Conservation (phyloP, 768 basidiomycete species). For the Lentinula detonsa region DNA sequence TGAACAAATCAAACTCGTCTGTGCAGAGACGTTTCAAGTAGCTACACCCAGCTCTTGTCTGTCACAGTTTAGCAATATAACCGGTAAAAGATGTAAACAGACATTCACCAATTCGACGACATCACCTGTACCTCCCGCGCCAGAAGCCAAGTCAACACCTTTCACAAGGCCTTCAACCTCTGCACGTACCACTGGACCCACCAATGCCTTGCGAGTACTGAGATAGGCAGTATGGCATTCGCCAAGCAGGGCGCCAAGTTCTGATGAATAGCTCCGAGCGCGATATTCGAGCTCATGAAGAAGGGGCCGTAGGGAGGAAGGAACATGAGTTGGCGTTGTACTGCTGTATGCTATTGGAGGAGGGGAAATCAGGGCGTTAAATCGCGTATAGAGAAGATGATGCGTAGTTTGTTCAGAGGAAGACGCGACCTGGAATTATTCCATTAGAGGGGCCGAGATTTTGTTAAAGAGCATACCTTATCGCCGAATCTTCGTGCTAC, state of each 20-base stretch:
- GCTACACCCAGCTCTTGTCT: slow-evolving; percentile 90
- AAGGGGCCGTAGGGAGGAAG: slow-evolving; percentile 63
- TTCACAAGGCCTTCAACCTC: slow-evolving; percentile 81
- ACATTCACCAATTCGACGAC: slow-evolving; percentile 76
- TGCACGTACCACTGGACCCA: slow-evolving; percentile 64
- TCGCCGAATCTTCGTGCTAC: slow-evolving; percentile 70
- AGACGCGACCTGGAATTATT: slow-evolving; percentile 43
- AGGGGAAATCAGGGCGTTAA: slow-evolving; percentile 27
- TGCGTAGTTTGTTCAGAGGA: slow-evolving; percentile 56
- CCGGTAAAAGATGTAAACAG: neutral
- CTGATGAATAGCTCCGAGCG: slow-evolving; percentile 72
- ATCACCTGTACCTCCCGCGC: slow-evolving; percentile 45
- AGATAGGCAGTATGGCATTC: slow-evolving; percentile 92
- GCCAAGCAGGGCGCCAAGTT: slow-evolving; percentile 67
- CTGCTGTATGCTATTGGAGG: neutral
- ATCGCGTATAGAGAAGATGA: slow-evolving; percentile 88
- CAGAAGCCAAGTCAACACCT: slow-evolving; percentile 12
- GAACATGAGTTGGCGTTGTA: neutral
- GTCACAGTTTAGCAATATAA: slow-evolving; percentile 2
- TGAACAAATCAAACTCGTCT: slow-evolving; percentile 84
- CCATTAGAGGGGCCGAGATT: neutral
- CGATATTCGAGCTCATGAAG: slow-evolving; percentile 83
- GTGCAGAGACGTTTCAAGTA: slow-evolving; percentile 89
- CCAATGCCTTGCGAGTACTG: slow-evolving; percentile 59
- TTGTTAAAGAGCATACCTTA: slow-evolving; percentile 39